These are phyloP conservation scores for Phytopythium ostracodes DNA, from an alignment of 352 stramenopile species.

Conservation along the genomic window DNA sequence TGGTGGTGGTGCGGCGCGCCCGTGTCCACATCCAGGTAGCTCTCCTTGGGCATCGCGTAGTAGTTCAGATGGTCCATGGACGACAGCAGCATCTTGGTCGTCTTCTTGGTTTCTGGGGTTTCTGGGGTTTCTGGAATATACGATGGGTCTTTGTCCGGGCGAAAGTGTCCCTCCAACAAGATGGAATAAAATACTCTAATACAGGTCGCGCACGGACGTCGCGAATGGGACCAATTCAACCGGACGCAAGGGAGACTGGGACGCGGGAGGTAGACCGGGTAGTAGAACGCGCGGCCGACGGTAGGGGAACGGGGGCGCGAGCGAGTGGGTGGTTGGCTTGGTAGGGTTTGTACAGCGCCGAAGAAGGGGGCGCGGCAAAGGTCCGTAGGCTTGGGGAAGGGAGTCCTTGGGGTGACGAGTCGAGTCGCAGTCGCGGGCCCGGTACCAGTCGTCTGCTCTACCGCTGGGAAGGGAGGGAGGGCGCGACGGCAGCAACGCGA, in stretches of 20 bases:
- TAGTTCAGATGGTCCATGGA: slow-evolving; percentile 84
- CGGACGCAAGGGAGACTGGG: not conserved
- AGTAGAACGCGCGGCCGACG: not conserved
- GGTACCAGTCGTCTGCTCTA: not conserved
- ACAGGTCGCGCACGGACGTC: not conserved
- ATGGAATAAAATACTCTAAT: not conserved
- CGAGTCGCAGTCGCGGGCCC: not conserved
- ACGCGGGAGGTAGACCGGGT: not conserved
- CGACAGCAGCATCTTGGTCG: slow-evolving; percentile 59
- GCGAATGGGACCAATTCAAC: slow-evolving; percentile 2
- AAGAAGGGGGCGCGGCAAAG: too few relatives aligned
- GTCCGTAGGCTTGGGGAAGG: not conserved
- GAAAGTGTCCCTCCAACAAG: not conserved
- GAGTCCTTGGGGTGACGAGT: not conserved
- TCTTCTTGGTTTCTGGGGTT: not conserved
- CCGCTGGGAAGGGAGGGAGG: not conserved
- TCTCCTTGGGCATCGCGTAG: slow-evolving; percentile 76
- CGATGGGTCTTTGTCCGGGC: not conserved
- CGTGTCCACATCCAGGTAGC: slow-evolving; percentile 64
- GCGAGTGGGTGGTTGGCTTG: too few relatives aligned
- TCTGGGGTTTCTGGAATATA: not conserved
- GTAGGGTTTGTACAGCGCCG: not conserved
- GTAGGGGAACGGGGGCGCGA: too few relatives aligned
- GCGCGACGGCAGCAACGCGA: slow-evolving; percentile 4
- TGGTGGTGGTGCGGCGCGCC: slow-evolving; percentile 12